A percentile compares a stretch with the other conserved stretches of the same genome.
Conservation (phyloP, 192 early-diverging fungal genomes). For the Coemansia sp. region DNA sequence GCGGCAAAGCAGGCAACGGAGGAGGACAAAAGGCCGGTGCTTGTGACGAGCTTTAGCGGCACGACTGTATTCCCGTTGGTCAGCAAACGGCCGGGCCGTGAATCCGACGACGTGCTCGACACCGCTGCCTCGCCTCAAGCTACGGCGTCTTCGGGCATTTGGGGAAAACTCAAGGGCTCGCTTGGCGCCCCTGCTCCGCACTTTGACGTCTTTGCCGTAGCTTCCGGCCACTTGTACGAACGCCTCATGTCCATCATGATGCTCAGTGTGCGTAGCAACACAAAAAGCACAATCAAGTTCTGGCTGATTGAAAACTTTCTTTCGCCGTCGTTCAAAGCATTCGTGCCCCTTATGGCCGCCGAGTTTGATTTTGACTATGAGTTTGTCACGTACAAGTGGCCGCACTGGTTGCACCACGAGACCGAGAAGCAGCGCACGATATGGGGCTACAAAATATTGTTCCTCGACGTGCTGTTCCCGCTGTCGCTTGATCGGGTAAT, state of each 20-base stretch:
- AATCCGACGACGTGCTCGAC: conserved; percentile 69
- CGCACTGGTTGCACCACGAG: conserved; percentile 89
- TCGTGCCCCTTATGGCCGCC: conserved; percentile 84
- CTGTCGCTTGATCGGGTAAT: conserved; percentile 89
- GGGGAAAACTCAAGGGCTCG: conserved; percentile 38
- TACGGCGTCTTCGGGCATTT: conserved; percentile 9
- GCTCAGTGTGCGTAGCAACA: conserved; percentile 82
- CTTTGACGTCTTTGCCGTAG: conserved; percentile 97
- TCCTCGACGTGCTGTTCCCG: conserved; percentile 97
- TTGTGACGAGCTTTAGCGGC: conserved; percentile 80
- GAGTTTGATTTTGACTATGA: conserved; percentile 90
- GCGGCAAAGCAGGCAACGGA: conserved; percentile 24
- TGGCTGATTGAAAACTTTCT: conserved; percentile 99
- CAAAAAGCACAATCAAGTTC: conserved; percentile 90
- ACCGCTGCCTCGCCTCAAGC: not conserved
- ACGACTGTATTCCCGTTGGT: conserved; percentile 78
- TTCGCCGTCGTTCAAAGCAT: conserved; percentile 93
- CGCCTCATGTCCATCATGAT: conserved; percentile 98
- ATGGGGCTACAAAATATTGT: conserved; percentile 99
- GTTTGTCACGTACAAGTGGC: conserved; percentile 98
- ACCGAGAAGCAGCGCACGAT: conserved; percentile 96
- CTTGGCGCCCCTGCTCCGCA: conserved; percentile 30
- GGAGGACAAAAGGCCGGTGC: conserved; percentile 48
- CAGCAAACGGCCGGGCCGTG: conserved; percentile 77
- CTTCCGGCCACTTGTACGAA: conserved; percentile 97